Percentiles rank a stretch among this genome's conserved stretches.
Evolutionary conservation across 176 grass and related monocot genomes (phyloP).

Genomic region (Cenchrus purpureus): DNA sequence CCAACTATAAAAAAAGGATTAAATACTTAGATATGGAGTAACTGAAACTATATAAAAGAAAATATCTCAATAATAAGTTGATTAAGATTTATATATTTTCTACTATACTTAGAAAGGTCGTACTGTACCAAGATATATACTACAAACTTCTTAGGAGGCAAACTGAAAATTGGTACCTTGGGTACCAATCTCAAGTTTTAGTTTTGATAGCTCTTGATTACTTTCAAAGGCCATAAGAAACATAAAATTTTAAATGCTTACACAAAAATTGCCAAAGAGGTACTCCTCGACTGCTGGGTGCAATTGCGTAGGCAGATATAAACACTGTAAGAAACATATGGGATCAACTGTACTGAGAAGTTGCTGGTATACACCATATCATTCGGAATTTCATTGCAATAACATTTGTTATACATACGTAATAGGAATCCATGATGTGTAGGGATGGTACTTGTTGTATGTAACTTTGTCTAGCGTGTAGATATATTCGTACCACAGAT

Average conservation of each 20-base stretch:
- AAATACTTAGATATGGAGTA: not conserved
- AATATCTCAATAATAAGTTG: not conserved
- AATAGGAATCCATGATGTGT: constrained; percentile 98
- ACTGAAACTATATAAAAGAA: not conserved
- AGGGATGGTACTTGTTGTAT: constrained; percentile 98
- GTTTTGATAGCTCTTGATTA: not conserved
- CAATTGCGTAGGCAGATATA: constrained; percentile 88
- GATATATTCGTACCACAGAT: constrained; percentile 74
- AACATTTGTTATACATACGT: constrained; percentile 56
- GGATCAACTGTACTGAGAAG: constrained; percentile 24
- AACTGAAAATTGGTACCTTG: not conserved
- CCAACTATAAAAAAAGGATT: constrained; percentile 63
- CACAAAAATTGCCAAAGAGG: constrained; percentile 72
- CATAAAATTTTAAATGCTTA: constrained; percentile 50
- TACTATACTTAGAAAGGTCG: not conserved
- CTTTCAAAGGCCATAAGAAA: not conserved
- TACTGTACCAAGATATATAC: not conserved
- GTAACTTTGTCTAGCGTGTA: constrained; percentile 90
- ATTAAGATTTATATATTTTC: not conserved
- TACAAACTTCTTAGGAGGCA: not conserved
- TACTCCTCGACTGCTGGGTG: constrained; percentile 76
- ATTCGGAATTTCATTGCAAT: not conserved
- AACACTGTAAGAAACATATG: constrained; percentile 56
- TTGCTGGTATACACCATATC: not conserved
- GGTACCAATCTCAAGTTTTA: not conserved